Evolutionary conservation across 2,329 filamentous ascomycete genomes (phyloP).

Genomic region (Hirsutella thompsonii): DNA sequence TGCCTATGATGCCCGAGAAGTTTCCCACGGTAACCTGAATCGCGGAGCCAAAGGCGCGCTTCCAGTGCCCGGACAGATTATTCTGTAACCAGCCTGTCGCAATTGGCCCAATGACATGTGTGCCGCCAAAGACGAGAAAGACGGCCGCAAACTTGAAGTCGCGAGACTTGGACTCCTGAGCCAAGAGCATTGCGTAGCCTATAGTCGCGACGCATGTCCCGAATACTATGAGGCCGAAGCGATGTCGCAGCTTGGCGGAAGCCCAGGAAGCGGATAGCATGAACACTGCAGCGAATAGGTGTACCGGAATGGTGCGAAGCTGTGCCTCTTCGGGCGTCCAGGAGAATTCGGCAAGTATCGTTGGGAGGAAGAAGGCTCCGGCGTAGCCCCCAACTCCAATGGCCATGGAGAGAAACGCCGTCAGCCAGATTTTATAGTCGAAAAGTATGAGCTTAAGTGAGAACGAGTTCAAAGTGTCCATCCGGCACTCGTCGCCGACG

Average conservation of each 20-base stretch:
- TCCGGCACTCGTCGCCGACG: slow-evolving; percentile 26
- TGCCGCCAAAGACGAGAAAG: slow-evolving; percentile 39
- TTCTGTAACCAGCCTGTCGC: slow-evolving; percentile 43
- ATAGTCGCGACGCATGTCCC: slow-evolving; percentile 35
- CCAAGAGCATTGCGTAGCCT: slow-evolving; percentile 43
- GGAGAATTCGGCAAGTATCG: slow-evolving; percentile 22
- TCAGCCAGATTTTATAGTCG: slow-evolving; percentile 33
- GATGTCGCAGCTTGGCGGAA: slow-evolving; percentile 37
- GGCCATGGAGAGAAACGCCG: slow-evolving; percentile 20
- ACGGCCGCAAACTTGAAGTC: slow-evolving; percentile 36
- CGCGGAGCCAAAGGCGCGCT: slow-evolving; percentile 38
- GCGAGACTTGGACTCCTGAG: slow-evolving; percentile 10
- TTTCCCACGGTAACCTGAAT: slow-evolving; percentile 37
- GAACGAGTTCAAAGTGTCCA: slow-evolving; percentile 38
- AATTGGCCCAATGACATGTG: slow-evolving; percentile 41
- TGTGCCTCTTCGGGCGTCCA: slow-evolving; percentile 20
- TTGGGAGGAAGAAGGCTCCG: slow-evolving; percentile 24
- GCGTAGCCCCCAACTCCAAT: slow-evolving; percentile 32
- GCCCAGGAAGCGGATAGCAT: slow-evolving; percentile 23
- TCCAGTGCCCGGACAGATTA: slow-evolving; percentile 44
- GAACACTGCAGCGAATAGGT: slow-evolving; percentile 17
- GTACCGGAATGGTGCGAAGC: slow-evolving; percentile 22
- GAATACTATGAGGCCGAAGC: slow-evolving; percentile 39
- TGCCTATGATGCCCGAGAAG: slow-evolving; percentile 30
- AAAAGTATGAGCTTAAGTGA: slow-evolving; percentile 30